A percentile compares a stretch with the other conserved stretches of the same genome.
Evolutionary conservation across 2,329 filamentous ascomycete genomes (phyloP).

Genomic region (Lecanosticta acicola): DNA sequence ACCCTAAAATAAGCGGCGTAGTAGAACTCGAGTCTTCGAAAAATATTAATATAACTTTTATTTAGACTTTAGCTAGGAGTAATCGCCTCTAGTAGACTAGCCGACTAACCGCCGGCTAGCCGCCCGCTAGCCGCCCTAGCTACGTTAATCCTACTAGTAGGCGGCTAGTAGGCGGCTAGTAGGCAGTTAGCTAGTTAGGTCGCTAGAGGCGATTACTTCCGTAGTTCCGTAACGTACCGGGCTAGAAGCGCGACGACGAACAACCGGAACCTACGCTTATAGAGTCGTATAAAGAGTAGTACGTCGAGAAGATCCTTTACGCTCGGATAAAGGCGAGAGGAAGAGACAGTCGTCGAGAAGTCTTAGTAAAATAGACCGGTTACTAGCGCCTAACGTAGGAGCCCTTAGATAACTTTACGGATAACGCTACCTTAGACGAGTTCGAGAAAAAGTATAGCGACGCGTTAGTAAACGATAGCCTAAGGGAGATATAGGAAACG

Average conservation of each 20-base stretch:
- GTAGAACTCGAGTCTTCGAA: too few species aligned
- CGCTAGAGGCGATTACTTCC: too few species aligned
- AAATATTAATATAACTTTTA: too few species aligned
- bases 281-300: constrained; percentile 3
- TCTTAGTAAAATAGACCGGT: constrained; percentile 1
- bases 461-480: not conserved
- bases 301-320: not conserved
- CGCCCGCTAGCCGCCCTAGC: too few species aligned
- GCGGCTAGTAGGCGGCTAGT: too few species aligned
- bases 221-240: too few species aligned
- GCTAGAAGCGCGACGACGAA: not conserved
- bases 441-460: not conserved
- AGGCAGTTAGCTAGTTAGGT: too few species aligned
- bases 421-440: not conserved
- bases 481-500: not conserved
- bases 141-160: too few species aligned
- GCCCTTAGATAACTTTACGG: not conserved
- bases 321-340: not conserved
- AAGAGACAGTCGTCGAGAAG: not conserved
- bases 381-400: constrained; percentile 1
- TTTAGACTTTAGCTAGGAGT: too few species aligned
- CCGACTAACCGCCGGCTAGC: too few species aligned
- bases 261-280: not conserved
- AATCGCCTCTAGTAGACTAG: too few species aligned
- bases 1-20: too few species aligned